A percentile compares a stretch with the other conserved stretches of the same genome.
Conservation (phyloP, 2,329 filamentous ascomycete genomes). For the Clarireedia paspali region DNA sequence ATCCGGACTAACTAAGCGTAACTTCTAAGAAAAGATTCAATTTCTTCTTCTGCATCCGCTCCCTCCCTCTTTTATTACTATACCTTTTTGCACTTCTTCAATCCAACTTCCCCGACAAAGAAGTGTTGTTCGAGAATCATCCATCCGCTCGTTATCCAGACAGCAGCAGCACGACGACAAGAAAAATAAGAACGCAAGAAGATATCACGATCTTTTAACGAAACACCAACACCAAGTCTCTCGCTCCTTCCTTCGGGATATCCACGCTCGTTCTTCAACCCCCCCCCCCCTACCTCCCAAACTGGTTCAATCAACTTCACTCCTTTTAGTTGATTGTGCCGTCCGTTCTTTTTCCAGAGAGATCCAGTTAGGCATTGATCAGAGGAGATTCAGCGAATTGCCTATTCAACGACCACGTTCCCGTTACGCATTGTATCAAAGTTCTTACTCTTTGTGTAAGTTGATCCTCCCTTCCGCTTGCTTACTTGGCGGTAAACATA, state of each 20-base stretch:
- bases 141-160: background rate
- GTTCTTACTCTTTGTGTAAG: conserved; percentile 21
- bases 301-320: conserved; percentile 34
- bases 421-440: conserved; percentile 5
- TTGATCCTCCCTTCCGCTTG: background rate
- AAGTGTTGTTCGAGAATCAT: no score
- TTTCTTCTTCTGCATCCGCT: no score
- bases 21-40: no score
- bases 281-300: background rate
- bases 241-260: conserved; percentile 28
- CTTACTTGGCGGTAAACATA: background rate
- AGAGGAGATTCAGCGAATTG: conserved; percentile 2
- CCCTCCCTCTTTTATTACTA: no score
- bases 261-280: conserved; percentile 26
- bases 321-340: conserved; percentile 34
- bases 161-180: background rate
- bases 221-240: background rate
- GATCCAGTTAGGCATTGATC: background rate
- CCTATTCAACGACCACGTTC: conserved; percentile 1
- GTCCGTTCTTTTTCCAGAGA: conserved; percentile 31
- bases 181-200: background rate
- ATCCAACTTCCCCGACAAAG: no score
- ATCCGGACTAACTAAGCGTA: no score
- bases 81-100: no score
- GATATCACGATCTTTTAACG: background rate